Evolutionary conservation across 768 basidiomycete genomes (phyloP), one percentile per base, ranked within the genome.

Genomic region (Boletales sp.): DNA sequence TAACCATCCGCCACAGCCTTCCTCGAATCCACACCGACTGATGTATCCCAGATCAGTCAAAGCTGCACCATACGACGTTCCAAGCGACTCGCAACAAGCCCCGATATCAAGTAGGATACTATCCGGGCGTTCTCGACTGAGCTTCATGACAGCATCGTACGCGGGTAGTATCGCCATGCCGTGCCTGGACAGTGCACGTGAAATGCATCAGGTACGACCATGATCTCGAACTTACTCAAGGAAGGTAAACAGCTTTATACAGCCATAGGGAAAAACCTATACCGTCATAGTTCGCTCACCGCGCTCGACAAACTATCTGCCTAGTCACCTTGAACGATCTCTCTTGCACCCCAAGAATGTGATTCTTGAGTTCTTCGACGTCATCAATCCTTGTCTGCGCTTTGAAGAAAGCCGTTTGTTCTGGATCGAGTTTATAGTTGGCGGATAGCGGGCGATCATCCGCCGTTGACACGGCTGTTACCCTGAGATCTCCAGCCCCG

Each of bases 41-140:
- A 28, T 28, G 25, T 5, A 28, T 28, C 25, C 25, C 25, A 7
- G 25, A 28, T 28, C 25, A 3, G 7, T 28, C 25, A 28, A 28
- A 28, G 25, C 5, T 7, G 3, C 6, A 5, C 4, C 1, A 28
- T 28, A 6, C 1, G 7, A 28, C 25, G 7, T 7, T 28, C 25
- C 1, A 49, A 8, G 18, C 34, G 11, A 57, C 71, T 51, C 50
- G 77, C 76, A 67, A 53, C 74, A 75, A 50, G 74, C 76, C 6
- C 72, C 77, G 8, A 77, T 60, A 39, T 79, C 77, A 8, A 79
- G 62, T 21, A 77, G 63, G 13, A 79, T 63, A 0, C 70, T 70
- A 2, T 65, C 65, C 5, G 56, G 36, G 31, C 70, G 70, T 25
- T 71, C 68, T 45, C 51, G 63, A 5, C 70, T 74, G 13, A 78